Evolutionary conservation across 2,329 filamentous ascomycete genomes (phyloP).

Genomic region (Talaromyces sp.): DNA sequence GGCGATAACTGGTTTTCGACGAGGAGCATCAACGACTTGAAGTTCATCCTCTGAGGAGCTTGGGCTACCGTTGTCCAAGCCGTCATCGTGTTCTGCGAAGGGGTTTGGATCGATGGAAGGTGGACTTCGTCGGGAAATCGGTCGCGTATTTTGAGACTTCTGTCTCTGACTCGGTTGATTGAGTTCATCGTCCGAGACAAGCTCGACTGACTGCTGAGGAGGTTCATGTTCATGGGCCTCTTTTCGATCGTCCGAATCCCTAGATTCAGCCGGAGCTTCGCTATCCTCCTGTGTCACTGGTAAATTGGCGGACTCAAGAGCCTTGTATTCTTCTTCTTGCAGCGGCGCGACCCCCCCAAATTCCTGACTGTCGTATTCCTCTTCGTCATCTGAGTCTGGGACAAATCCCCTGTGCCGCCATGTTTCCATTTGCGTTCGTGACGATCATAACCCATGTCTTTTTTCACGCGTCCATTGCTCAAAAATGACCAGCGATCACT

Average conservation of each 20-base stretch:
- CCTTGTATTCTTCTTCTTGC: not conserved
- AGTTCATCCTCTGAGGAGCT: conserved; percentile 35
- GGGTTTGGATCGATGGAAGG: not conserved
- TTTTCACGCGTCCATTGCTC: conserved; percentile 13
- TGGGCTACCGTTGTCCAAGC: not conserved
- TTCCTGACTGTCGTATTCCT: not conserved
- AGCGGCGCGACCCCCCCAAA: not conserved
- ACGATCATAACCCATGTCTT: conserved; percentile 32
- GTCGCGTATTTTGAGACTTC: not conserved
- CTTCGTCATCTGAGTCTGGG: conserved; percentile 44
- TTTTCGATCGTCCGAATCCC: not conserved
- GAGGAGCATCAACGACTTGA: conserved; percentile 22
- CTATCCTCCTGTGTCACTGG: not conserved
- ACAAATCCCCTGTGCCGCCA: conserved; percentile 50
- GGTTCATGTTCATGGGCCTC: not conserved
- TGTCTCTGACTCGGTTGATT: conserved; percentile 5
- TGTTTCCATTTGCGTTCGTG: conserved; percentile 38
- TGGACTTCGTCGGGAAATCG: not conserved
- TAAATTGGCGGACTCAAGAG: not conserved
- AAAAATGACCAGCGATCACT: not conserved
- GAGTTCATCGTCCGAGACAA: conserved; percentile 3
- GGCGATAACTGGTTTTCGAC: conserved; percentile 12
- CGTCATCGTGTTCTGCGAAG: not conserved
- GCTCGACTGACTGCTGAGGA: not conserved
- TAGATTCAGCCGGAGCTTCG: not conserved